These are phyloP conservation scores for Chrysosporium queenslandicum DNA, from an alignment of 2,329 filamentous ascomycete species.

Conservation along the genomic window DNA sequence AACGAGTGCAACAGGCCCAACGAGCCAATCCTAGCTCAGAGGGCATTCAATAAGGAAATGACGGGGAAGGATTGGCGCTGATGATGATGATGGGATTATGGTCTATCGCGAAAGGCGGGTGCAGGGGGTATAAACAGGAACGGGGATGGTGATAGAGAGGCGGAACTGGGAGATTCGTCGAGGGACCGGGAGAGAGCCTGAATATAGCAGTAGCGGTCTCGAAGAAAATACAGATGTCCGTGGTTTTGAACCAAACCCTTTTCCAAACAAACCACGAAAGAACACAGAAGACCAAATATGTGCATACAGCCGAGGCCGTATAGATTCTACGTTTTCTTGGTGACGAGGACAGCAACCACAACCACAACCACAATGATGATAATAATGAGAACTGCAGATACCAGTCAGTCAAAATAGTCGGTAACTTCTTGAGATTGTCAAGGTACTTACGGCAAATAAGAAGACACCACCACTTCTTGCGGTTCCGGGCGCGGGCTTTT, in stretches of 20 bases:
- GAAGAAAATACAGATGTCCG: slow-evolving; percentile 1
- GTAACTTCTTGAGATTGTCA: neutral
- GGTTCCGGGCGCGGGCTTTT: slow-evolving; percentile 68
- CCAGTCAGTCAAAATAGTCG: neutral
- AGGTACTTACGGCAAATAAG: slow-evolving; percentile 54
- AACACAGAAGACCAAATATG: neutral
- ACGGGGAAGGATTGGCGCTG: neutral
- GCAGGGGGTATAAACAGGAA: slow-evolving; percentile 3
- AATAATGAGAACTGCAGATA: slow-evolving; percentile 43
- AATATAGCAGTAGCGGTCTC: neutral
- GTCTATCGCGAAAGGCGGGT: slow-evolving; percentile 1
- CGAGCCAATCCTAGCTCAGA: neutral
- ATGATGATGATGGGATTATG: neutral
- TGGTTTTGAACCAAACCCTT: neutral
- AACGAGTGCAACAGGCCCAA: neutral
- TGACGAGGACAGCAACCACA: slow-evolving; percentile 41
- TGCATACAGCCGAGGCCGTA: neutral
- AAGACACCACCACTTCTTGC: slow-evolving; percentile 96
- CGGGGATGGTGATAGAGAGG: neutral
- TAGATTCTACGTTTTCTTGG: neutral
- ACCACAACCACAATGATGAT: slow-evolving; percentile 42
- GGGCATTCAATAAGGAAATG: neutral
- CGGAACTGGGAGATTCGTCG: neutral
- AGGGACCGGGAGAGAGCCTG: neutral
- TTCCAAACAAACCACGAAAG: slow-evolving; percentile 1